Evolutionary conservation across 73 alveolate species (phyloP).

Genomic region (Paramecium octaurelia): DNA sequence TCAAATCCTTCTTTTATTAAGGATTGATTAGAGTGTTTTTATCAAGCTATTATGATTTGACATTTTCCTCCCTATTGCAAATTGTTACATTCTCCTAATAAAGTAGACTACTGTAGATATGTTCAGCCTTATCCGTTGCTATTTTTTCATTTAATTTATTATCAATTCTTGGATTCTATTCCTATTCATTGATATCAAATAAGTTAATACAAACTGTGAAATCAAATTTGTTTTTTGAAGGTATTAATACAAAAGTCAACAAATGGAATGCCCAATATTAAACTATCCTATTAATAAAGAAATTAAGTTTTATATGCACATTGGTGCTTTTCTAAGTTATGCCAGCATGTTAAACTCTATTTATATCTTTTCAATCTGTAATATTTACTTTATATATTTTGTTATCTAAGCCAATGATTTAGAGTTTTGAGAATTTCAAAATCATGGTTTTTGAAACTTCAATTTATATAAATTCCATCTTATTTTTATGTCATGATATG

Average conservation of each 20-base stretch:
- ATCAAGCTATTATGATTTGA: background rate
- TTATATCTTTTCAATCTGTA: background rate
- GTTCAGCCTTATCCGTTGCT: background rate
- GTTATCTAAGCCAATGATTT: background rate
- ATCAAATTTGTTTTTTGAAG: background rate
- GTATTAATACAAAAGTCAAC: background rate
- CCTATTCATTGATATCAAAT: background rate
- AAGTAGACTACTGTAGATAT: background rate
- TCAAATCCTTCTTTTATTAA: background rate
- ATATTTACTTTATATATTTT: background rate
- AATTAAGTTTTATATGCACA: background rate
- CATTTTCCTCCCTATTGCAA: background rate
- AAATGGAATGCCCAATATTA: background rate
- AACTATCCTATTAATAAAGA: background rate
- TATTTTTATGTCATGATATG: background rate
- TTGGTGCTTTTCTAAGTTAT: background rate
- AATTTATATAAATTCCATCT: background rate
- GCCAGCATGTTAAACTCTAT: background rate
- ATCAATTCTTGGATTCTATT: background rate
- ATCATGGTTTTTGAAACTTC: background rate
- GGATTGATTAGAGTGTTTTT: background rate
- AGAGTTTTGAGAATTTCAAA: background rate
- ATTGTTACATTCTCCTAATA: background rate
- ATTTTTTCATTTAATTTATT: background rate
- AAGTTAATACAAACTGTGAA: background rate